Percentiles rank a stretch among this genome's conserved stretches.
phyloP scores from a whole-genome alignment of 768 basidiomycete genomes.

The Pleurotus eryngii region DNA sequence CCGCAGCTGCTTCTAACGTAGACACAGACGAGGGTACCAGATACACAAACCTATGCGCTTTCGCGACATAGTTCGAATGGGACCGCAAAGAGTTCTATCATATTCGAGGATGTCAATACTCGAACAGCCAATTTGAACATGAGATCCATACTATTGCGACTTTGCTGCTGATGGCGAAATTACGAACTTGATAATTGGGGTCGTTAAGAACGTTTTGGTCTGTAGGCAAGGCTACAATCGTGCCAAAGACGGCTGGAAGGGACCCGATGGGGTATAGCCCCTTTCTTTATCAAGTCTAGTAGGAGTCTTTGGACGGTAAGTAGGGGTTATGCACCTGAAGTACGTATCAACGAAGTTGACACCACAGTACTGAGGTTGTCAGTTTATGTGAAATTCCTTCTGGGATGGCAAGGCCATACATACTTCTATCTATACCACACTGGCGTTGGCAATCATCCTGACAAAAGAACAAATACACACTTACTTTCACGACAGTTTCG shows the following conservation, averaged over 20 bases:
- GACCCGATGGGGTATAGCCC: conserved; percentile 60
- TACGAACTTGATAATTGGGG: conserved; percentile 59
- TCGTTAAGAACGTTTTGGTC: conserved; percentile 58
- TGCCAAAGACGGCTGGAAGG: conserved; percentile 71
- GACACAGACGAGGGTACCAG: conserved; percentile 65
- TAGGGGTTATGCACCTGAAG: conserved; percentile 46
- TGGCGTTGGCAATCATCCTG: no score
- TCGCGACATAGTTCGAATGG: conserved; percentile 71
- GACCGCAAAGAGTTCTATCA: conserved; percentile 42
- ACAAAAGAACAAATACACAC: neutral
- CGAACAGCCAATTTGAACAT: neutral
- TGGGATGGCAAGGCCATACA: neutral
- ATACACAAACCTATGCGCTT: conserved; percentile 58
- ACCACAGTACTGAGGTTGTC: conserved; percentile 50
- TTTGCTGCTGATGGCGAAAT: conserved; percentile 63
- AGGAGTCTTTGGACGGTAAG: neutral
- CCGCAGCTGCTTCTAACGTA: conserved; percentile 62
- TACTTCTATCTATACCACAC: neutral
- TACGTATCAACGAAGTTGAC: conserved; percentile 91
- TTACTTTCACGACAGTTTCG: conserved; percentile 53
- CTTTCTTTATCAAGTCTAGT: conserved; percentile 30
- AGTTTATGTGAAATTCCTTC: no score
- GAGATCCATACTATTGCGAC: conserved; percentile 60
- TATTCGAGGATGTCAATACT: neutral
- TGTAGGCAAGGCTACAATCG: conserved; percentile 70